A percentile compares a stretch with the other conserved stretches of the same genome.
phyloP scores from a whole-genome alignment of 192 early-diverging fungal species.

The Haplosporangium gracile region DNA sequence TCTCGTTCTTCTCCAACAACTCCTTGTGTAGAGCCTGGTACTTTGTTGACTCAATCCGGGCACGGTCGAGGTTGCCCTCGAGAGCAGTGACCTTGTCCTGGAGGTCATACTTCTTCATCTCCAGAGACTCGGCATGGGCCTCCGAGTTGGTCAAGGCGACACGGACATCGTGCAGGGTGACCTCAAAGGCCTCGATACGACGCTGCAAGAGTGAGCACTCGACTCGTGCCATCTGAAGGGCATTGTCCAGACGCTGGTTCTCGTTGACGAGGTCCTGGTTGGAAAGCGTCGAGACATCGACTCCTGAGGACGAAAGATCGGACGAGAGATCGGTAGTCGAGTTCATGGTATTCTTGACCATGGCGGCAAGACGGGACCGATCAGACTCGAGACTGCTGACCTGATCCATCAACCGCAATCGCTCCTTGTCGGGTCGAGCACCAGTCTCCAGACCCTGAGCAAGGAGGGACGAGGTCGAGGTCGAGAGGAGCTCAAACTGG shows the following conservation, averaged over 20 bases:
- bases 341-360: constrained; percentile 51
- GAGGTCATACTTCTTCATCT: constrained; percentile 51
- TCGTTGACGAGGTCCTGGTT: constrained; percentile 39
- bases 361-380: constrained; percentile 49
- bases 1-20: constrained; percentile 47
- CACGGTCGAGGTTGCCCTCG: constrained; percentile 39
- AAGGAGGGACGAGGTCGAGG: constrained; percentile 39
- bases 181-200: constrained; percentile 51
- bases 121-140: constrained; percentile 49
- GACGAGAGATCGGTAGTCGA: constrained; percentile 10
- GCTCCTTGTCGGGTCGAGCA: constrained; percentile 47
- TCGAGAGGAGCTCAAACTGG: constrained; percentile 44
- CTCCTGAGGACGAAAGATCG: too few species aligned
- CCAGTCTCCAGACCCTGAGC: constrained; percentile 47
- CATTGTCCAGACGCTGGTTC: constrained; percentile 37
- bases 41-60: constrained; percentile 43
- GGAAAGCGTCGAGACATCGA: constrained; percentile 18
- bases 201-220: constrained; percentile 51
- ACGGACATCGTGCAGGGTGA: constrained; percentile 52
- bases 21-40: constrained; percentile 55
- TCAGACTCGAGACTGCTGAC: constrained; percentile 45
- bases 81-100: constrained; percentile 50
- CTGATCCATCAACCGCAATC: constrained; percentile 50
- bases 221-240: constrained; percentile 48
- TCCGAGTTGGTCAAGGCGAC: constrained; percentile 52